Evolutionary conservation across 768 basidiomycete genomes (phyloP).

Genomic region (Hericium erinaceus): DNA sequence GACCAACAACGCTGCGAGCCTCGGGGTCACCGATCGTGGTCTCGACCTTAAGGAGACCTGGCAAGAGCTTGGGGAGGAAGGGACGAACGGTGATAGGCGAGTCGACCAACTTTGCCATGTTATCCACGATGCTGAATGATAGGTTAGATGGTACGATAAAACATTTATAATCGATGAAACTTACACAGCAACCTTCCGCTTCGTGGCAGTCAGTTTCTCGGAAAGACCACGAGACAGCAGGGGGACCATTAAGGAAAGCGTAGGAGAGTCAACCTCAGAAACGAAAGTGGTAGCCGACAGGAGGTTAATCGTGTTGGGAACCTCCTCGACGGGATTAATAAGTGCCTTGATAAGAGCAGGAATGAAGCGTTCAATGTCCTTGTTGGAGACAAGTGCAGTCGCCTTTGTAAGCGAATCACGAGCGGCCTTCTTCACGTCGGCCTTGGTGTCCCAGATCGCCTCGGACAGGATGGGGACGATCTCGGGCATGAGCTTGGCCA

Average conservation of each 20-base stretch:
- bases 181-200: slow-evolving; percentile 96
- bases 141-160: slow-evolving; percentile 16
- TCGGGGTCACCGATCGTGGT: slow-evolving; percentile 94
- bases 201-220: slow-evolving; percentile 92
- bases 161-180: slow-evolving; percentile 21
- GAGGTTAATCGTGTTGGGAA: slow-evolving; percentile 87
- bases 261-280: slow-evolving; percentile 96
- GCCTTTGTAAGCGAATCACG: slow-evolving; percentile 92
- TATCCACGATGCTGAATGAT: slow-evolving; percentile 74
- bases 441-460: slow-evolving; percentile 98
- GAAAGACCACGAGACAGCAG: slow-evolving; percentile 86
- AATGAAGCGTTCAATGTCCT: slow-evolving; percentile 96
- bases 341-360: slow-evolving; percentile 95
- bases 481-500: slow-evolving; percentile 84
- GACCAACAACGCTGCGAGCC: slow-evolving; percentile 85
- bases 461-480: slow-evolving; percentile 91
- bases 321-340: slow-evolving; percentile 99
- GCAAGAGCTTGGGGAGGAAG: slow-evolving; percentile 92
- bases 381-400: slow-evolving; percentile 92
- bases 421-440: slow-evolving; percentile 97
- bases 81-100: slow-evolving; percentile 91
- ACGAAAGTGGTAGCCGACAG: slow-evolving; percentile 99
- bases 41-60: slow-evolving; percentile 93
- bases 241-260: slow-evolving; percentile 96
- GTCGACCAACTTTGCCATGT: slow-evolving; percentile 98